Conservation (phyloP, 352 stramenopile genomes). For the Phytophthora chlamydospora region DNA sequence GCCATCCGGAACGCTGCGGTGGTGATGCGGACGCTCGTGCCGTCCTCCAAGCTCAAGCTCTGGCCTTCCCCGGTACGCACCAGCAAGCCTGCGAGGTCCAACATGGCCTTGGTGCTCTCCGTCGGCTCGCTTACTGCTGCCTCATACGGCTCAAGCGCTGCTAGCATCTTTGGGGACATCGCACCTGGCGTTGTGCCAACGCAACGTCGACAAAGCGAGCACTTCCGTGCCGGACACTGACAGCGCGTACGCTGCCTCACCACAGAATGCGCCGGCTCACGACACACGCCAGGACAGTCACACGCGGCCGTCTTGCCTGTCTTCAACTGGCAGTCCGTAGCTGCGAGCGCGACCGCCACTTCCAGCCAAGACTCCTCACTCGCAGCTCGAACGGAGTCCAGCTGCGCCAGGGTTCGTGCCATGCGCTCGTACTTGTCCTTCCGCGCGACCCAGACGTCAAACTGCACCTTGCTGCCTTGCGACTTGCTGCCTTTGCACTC, state of each 20-base stretch:
- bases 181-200: slow-evolving; percentile 57
- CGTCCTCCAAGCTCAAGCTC: slow-evolving; percentile 34
- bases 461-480: slow-evolving; percentile 51
- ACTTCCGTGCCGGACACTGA: slow-evolving; percentile 82
- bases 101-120: slow-evolving; percentile 36
- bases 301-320: slow-evolving; percentile 72
- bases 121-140: slow-evolving; percentile 20
- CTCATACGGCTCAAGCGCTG: slow-evolving; percentile 58
- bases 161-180: slow-evolving; percentile 73
- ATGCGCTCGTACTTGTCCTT: slow-evolving; percentile 91
- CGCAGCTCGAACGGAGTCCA: slow-evolving; percentile 69
- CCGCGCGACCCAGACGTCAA: slow-evolving; percentile 83
- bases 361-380: slow-evolving; percentile 74
- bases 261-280: slow-evolving; percentile 63
- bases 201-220: slow-evolving; percentile 76
- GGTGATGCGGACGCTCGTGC: slow-evolving; percentile 45
- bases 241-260: slow-evolving; percentile 77
- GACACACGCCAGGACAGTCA: slow-evolving; percentile 75
- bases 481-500: slow-evolving; percentile 20
- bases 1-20: slow-evolving; percentile 67
- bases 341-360: slow-evolving; percentile 73
- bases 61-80: slow-evolving; percentile 59
- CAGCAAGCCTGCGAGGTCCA: slow-evolving; percentile 59
- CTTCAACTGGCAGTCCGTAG: slow-evolving; percentile 81
- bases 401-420: slow-evolving; percentile 55